Evolutionary conservation across 345 rosid species (phyloP).

Genomic region (Camelina neglecta): DNA sequence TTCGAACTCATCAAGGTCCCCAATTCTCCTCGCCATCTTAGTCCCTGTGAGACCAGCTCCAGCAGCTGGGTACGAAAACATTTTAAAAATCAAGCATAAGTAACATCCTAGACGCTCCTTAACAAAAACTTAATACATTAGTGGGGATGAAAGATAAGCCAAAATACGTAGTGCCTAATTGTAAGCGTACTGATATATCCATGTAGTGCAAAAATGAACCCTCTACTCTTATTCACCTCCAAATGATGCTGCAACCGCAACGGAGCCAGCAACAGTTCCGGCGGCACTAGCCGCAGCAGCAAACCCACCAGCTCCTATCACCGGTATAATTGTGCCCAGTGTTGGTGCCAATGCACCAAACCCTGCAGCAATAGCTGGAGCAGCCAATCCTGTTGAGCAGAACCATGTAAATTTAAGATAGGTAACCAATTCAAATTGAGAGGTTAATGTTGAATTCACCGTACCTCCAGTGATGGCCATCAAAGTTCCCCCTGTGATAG

Average conservation of each 20-base stretch:
- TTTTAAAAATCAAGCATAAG: slow-evolving; percentile 11
- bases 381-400: slow-evolving; percentile 78
- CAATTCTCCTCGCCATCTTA: slow-evolving; percentile 93
- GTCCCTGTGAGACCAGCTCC: slow-evolving; percentile 99
- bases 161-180: slow-evolving; percentile 30
- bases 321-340: slow-evolving; percentile 85
- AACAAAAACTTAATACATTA: slow-evolving; percentile 1
- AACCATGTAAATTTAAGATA: slow-evolving; percentile 6
- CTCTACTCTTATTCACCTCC: slow-evolving; percentile 74
- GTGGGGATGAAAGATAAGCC: slow-evolving; percentile 34
- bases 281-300: slow-evolving; percentile 98
- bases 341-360: slow-evolving; percentile 94
- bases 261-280: slow-evolving; percentile 96
- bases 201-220: slow-evolving; percentile 27
- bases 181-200: slow-evolving; percentile 15
- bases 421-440: not conserved
- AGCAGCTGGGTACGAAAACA: slow-evolving; percentile 63
- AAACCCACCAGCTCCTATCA: slow-evolving; percentile 96
- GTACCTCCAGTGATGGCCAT: slow-evolving; percentile 97
- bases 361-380: slow-evolving; percentile 99
- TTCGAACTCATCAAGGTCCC: slow-evolving; percentile 90
- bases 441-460: slow-evolving; percentile 25
- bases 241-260: slow-evolving; percentile 98
- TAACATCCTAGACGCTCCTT: not conserved
- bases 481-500: slow-evolving; percentile 90